These are phyloP conservation scores for Histomonas meleagridis DNA, from an alignment of 208 protist genomes.

Conservation along the genomic window DNA sequence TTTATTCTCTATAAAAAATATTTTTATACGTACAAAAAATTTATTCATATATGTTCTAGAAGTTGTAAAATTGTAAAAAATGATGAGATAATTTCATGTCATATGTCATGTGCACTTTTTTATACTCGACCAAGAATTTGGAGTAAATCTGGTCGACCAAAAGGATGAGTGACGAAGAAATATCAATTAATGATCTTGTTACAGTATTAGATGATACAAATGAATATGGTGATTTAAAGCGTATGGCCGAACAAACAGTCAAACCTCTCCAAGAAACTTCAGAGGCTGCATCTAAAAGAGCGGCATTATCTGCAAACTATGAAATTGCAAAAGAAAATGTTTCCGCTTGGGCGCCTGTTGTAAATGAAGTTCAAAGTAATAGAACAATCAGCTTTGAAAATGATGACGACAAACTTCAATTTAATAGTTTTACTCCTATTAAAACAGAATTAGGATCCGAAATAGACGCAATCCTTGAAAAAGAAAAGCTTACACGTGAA, in stretches of 20 bases:
- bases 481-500: constrained; percentile 30
- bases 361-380: not conserved
- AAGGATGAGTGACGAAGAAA: constrained; percentile 5
- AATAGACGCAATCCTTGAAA: not conserved
- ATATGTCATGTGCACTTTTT: too few relatives aligned
- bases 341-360: not conserved
- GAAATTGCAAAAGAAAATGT: not conserved
- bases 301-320: not conserved
- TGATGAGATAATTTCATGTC: too few relatives aligned
- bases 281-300: not conserved
- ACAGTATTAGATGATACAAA: not conserved
- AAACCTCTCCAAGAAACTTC: not conserved
- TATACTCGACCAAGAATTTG: too few relatives aligned
- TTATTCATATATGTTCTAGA: too few relatives aligned
- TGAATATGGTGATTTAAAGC: not conserved
- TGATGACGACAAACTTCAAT: not conserved
- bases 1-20: too few relatives aligned
- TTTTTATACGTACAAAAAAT: too few relatives aligned
- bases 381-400: not conserved
- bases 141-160: too few relatives aligned
- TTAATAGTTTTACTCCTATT: not conserved
- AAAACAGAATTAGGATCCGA: not conserved
- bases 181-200: not conserved
- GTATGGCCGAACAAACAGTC: not conserved
- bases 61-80: too few relatives aligned